Conservation (phyloP, 1,284 basidiomycete species). For the Uromyces viciae-fabae region DNA sequence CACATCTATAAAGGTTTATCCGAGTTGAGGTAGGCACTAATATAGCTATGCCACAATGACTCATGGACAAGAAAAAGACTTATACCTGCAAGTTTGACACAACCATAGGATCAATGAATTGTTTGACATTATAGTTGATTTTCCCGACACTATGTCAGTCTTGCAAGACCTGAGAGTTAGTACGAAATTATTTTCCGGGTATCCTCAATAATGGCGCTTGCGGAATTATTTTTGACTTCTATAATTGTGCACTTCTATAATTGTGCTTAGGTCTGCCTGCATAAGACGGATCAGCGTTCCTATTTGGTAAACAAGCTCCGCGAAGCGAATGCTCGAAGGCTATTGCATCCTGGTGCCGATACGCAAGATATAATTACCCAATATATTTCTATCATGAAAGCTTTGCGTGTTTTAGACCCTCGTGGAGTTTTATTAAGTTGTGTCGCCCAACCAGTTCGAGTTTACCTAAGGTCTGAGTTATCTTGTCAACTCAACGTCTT, state of each 20-base stretch:
- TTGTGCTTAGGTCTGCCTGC: conserved; percentile 65
- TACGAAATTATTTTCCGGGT: conserved; percentile 39
- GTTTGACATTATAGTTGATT: conserved; percentile 92
- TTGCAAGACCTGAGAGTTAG: conserved; percentile 78
- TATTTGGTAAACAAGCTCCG: conserved; percentile 68
- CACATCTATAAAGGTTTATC: conserved; percentile 83
- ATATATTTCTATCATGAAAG: conserved; percentile 93
- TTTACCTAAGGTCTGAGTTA: conserved; percentile 68
- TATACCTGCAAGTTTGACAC: neutral
- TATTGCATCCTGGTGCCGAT: conserved; percentile 92
- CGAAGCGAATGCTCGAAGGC: conserved; percentile 69
- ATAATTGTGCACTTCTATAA: neutral
- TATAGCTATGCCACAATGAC: too few relatives aligned
- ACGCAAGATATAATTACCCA: conserved; percentile 84
- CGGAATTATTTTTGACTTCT: neutral
- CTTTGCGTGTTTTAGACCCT: conserved; percentile 82
- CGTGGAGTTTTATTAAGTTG: conserved; percentile 85
- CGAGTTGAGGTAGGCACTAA: conserved; percentile 68
- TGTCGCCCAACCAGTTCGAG: conserved; percentile 81
- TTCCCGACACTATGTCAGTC: conserved; percentile 78
- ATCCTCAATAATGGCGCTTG: neutral
- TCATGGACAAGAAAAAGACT: too few relatives aligned
- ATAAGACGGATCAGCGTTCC: conserved; percentile 71
- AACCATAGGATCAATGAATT: conserved; percentile 71
- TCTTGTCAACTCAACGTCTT: neutral